Conservation (phyloP, 805 yeast species). For the Pichia pseudocactophila region DNA sequence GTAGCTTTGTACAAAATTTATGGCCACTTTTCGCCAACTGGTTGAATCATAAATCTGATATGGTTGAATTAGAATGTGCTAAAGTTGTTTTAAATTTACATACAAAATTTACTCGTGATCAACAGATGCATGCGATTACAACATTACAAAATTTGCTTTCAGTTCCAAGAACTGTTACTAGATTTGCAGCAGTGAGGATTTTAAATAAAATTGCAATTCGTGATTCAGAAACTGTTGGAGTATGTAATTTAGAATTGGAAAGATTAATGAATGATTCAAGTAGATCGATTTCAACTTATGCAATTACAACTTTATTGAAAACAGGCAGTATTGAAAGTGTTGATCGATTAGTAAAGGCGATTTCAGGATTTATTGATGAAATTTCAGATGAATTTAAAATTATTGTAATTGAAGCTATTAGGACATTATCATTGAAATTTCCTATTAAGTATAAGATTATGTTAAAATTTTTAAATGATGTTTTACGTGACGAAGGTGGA, state of each 20-base stretch:
- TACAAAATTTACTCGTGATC: constrained; percentile 45
- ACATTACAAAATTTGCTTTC: constrained; percentile 68
- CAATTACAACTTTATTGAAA: constrained; percentile 90
- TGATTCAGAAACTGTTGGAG: constrained; percentile 69
- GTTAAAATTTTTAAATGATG: constrained; percentile 72
- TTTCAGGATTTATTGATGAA: constrained; percentile 82
- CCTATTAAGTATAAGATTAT: constrained; percentile 82
- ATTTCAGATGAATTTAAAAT: constrained; percentile 93
- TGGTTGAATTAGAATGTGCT: constrained; percentile 89
- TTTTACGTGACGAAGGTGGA: constrained; percentile 87
- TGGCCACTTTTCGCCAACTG: constrained; percentile 59
- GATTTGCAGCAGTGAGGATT: constrained; percentile 90
- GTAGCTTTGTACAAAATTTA: constrained; percentile 49
- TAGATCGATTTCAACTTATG: constrained; percentile 91
- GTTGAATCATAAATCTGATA: constrained; percentile 73
- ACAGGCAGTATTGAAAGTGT: constrained; percentile 89
- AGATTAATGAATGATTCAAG: constrained; percentile 77
- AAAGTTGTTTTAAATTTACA: constrained; percentile 56
- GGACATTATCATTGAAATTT: constrained; percentile 85
- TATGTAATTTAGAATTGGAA: constrained; percentile 81
- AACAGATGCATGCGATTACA: constrained; percentile 60
- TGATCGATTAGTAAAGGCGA: constrained; percentile 79
- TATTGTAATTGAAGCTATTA: constrained; percentile 90
- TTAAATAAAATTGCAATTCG: constrained; percentile 77
- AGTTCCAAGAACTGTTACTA: constrained; percentile 84